phyloP scores from a whole-genome alignment of 2,329 filamentous ascomycete genomes.

The Talaromyces pinophilus region DNA sequence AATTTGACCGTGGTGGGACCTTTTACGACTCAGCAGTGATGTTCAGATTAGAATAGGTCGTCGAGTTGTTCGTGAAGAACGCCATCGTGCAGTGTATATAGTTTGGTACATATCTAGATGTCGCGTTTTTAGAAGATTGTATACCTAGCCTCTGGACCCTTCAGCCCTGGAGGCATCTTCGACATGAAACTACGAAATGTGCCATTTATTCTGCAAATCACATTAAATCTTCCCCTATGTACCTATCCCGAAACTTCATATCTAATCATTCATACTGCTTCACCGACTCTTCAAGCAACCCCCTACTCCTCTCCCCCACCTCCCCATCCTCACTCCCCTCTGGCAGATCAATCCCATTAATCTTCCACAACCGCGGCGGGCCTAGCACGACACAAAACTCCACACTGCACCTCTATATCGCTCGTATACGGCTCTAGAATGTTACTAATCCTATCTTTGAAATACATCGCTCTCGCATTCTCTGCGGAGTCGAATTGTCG shows the following conservation, averaged over 20 bases:
- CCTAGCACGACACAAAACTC: constrained; percentile 1
- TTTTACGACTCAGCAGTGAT: constrained; percentile 16
- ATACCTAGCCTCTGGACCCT: no score
- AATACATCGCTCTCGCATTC: neutral
- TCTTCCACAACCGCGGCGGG: constrained; percentile 11
- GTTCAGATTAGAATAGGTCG: neutral
- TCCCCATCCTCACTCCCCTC: neutral
- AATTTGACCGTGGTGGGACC: constrained; percentile 17
- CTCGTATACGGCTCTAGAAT: constrained; percentile 3
- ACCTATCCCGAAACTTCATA: no score
- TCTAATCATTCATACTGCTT: neutral
- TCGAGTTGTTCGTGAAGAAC: neutral
- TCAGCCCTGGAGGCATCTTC: no score
- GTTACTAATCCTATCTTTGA: neutral
- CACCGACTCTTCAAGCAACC: neutral
- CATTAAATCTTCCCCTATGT: no score
- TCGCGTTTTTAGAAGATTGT: neutral
- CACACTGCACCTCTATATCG: neutral
- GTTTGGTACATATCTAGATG: neutral
- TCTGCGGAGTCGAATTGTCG: neutral
- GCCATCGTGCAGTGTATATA: neutral
- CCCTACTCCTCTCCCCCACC: neutral
- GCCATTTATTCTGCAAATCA: no score
- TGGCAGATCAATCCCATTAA: constrained; percentile 16
- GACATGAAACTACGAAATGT: neutral